Conservation (phyloP, 495 filamentous ascomycete species). For the Tricharina praecox region DNA sequence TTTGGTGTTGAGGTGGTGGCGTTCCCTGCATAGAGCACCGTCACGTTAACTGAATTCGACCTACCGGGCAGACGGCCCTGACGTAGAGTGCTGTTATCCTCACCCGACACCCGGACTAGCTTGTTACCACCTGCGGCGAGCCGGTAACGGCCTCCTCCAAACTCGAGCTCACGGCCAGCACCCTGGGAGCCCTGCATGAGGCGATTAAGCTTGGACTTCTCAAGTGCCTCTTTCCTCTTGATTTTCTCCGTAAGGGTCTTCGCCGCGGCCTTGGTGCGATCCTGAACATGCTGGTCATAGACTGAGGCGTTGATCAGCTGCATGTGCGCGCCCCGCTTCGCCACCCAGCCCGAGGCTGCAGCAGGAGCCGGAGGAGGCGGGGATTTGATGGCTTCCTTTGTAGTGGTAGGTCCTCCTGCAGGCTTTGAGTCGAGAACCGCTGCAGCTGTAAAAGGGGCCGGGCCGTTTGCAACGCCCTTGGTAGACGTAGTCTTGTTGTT, state of each 20-base stretch:
- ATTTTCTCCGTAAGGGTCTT: conserved; percentile 47
- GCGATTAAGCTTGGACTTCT: conserved; percentile 41
- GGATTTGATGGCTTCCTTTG: no score
- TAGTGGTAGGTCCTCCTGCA: conserved; percentile 10
- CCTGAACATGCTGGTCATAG: conserved; percentile 57
- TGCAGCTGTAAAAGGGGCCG: not conserved
- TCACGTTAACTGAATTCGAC: not conserved
- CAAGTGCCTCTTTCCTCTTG: conserved; percentile 41
- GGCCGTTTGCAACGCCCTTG: not conserved
- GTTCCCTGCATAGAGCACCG: not conserved
- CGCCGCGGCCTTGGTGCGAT: conserved; percentile 57
- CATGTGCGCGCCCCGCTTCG: conserved; percentile 66
- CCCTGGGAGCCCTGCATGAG: conserved; percentile 28
- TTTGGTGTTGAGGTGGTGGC: conserved; percentile 46
- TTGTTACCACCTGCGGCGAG: conserved; percentile 71
- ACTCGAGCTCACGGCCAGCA: conserved; percentile 45
- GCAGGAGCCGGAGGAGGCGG: not conserved
- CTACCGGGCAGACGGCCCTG: not conserved
- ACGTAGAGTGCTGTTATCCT: conserved; percentile 18
- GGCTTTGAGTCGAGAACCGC: conserved; percentile 11
- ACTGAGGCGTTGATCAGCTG: conserved; percentile 76
- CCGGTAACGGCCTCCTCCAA: conserved; percentile 62
- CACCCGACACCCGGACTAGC: conserved; percentile 59
- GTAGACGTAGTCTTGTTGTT: conserved; percentile 18
- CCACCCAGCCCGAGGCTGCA: conserved; percentile 44